Evolutionary conservation across 106 monocot species (phyloP), one percentile per base, ranked within the genome.

Genomic region (Hemerocallis citrina): DNA sequence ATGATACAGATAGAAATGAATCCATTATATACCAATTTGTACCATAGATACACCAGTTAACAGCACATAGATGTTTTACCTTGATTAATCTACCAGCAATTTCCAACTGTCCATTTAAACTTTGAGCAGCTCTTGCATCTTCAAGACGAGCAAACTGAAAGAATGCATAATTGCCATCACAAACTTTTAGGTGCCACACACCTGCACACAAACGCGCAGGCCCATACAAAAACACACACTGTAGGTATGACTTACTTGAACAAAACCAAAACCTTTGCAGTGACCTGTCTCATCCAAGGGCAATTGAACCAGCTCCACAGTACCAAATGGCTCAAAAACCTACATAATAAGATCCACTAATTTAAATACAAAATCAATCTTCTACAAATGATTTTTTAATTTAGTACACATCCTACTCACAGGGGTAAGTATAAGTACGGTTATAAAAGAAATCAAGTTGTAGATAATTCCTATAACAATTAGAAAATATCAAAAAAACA

Each of bases 251-350:
- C 77, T 74, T 51, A 72, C 86, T 52, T 86, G 86, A 48, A 86
- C 71, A 81, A 86, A 86, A 22, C 81, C 86, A 72, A 72, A 86
- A 22, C 86, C 86, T 72, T 81, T 81, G 68, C 86, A 86, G 23
- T 86, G 81, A 45, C 77, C 75, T 36, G 81, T 86, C 34, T 81
- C 86, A 50, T 86, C 86, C 17, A 86, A 37, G 27, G 81, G 86
- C 25, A 86, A 41, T 31, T 86, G 86, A 54, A 86, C 81, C 22
- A 86, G 78, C 61, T 86, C 86, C 34, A 86, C 81, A 24, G 75
- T 49, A 45, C 86, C 81, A 75, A 86, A 86, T 17, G 86, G 70
- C 45, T 86, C 86, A 75, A 86, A 86, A n/a, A 81, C 66, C 86
- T 86, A 45, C 11, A 60, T 2, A 52, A 66, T 35, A 16, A 14